Evolutionary conservation across 2,329 filamentous ascomycete species (phyloP).

Genomic region (Neurospora sp.): DNA sequence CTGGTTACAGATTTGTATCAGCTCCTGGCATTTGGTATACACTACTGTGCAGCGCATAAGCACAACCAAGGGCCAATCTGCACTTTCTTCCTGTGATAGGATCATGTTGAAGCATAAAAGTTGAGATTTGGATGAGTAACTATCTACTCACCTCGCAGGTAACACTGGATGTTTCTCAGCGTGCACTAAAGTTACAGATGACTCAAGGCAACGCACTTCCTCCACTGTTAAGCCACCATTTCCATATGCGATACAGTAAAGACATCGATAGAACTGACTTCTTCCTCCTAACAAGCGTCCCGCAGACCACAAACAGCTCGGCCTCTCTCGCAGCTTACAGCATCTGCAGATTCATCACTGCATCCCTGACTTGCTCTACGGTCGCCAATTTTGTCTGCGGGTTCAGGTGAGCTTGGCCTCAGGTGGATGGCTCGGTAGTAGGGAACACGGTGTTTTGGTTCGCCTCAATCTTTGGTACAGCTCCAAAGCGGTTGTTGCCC

Average conservation of each 20-base stretch:
- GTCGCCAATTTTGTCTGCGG: background rate
- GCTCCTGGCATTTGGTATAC: background rate
- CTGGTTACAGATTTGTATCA: background rate
- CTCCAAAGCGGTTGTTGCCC: constrained; percentile 49
- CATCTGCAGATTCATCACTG: background rate
- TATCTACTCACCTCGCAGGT: background rate
- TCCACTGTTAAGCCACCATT: background rate
- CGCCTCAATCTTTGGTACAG: constrained; percentile 42
- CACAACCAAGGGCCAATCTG: background rate
- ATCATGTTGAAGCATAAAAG: background rate
- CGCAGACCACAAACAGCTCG: background rate
- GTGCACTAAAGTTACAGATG: background rate
- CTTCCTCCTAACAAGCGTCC: background rate
- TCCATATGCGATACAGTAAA: background rate
- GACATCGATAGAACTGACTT: background rate
- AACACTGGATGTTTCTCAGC: background rate
- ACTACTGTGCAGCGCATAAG: background rate
- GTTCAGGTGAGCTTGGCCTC: background rate
- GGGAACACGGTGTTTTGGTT: constrained; percentile 23
- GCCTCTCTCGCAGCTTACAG: background rate
- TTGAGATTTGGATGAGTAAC: background rate
- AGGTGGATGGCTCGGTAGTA: background rate
- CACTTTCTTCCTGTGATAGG: background rate
- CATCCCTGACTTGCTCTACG: background rate
- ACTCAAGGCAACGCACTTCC: background rate